A percentile compares a stretch with the other conserved stretches of the same genome.
Evolutionary conservation across 768 basidiomycete genomes (phyloP).

Genomic region (Galerina marginata): DNA sequence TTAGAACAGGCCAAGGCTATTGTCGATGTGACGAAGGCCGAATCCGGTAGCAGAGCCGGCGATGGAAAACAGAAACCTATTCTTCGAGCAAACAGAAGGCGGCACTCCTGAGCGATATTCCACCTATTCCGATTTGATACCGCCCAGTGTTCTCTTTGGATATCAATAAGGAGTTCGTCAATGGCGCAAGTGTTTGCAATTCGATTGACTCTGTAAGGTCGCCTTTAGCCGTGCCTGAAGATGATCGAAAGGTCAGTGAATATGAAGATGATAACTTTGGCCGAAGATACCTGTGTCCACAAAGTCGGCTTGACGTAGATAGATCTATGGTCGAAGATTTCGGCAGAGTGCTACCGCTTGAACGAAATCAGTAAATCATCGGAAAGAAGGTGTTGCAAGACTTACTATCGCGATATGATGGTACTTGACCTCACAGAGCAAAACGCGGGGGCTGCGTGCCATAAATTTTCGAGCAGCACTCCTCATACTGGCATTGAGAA

Average conservation of each 20-base stretch:
- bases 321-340: constrained; percentile 37
- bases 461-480: constrained; percentile 7
- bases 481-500: neutral
- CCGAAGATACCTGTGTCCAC: constrained; percentile 49
- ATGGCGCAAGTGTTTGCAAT: constrained; percentile 40
- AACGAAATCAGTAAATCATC: neutral
- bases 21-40: neutral
- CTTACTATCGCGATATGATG: constrained; percentile 23
- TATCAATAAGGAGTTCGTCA: constrained; percentile 43
- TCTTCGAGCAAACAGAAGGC: constrained; percentile 25
- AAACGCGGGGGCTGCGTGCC: constrained; percentile 3
- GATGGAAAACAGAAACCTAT: constrained; percentile 43
- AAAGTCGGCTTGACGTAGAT: constrained; percentile 48
- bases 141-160: constrained; percentile 52
- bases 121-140: constrained; percentile 46
- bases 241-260: neutral
- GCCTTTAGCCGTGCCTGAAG: constrained; percentile 43
- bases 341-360: constrained; percentile 29
- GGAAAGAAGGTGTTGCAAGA: neutral
- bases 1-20: constrained; percentile 31
- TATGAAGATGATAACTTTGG: neutral
- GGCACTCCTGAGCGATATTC: constrained; percentile 43
- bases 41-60: constrained; percentile 48
- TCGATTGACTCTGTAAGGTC: constrained; percentile 59
- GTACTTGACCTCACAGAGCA: constrained; percentile 10